Base-by-base conservation (phyloP, 2,329 filamentous ascomycete species). In the Mycosphaerella arachidis region DNA sequence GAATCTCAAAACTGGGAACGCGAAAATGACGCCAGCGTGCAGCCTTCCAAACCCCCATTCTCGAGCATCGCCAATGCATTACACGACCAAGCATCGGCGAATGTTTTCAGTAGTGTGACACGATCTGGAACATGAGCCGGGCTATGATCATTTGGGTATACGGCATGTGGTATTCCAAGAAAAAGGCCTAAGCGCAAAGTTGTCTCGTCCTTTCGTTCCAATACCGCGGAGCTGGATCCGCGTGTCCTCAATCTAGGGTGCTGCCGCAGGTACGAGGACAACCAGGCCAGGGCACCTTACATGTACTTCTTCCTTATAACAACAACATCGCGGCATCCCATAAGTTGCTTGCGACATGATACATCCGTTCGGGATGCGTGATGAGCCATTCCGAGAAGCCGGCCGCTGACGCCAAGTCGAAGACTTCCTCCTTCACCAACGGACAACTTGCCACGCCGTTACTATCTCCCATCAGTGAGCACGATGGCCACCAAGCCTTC, bases 401-500 rank as follows among this genome's bases (percentile, higher is more conserved):
- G 31, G 29, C 57, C 52, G 60, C 30, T 58, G 57, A 62, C 33
- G 57, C 52, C 59, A 45, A 52, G 9, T 40, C 53, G 27, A 58
- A 40, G n/a, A 20, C 53, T 37, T 33, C 56, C 30, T 33, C 56
- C 30, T 46, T 24, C 10, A 35, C 35, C n/a, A 63, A 63, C 53
- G 60, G 48, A 46, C 62, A 65, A 46, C 59, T 67, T 37, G 43
- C 50, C 13, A 64, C 63, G 12, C 64, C 62, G 27, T 59, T 58
- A 27, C 57, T 63, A 16, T 64, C 63, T n/a, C 60, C 64, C 8
- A 61, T 60, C 53, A 58, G 56, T 35, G 61, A 62, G 55, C 52
- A 63, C 29, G 61, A 51, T 18, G 52, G 50, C 18, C 29, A 31
- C 24, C 56, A 55, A 20, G 43, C 53, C 20, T 56, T 56, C 18